phyloP scores from a whole-genome alignment of 2,329 filamentous ascomycete species.

The Aaosphaeria pasadenensis region DNA sequence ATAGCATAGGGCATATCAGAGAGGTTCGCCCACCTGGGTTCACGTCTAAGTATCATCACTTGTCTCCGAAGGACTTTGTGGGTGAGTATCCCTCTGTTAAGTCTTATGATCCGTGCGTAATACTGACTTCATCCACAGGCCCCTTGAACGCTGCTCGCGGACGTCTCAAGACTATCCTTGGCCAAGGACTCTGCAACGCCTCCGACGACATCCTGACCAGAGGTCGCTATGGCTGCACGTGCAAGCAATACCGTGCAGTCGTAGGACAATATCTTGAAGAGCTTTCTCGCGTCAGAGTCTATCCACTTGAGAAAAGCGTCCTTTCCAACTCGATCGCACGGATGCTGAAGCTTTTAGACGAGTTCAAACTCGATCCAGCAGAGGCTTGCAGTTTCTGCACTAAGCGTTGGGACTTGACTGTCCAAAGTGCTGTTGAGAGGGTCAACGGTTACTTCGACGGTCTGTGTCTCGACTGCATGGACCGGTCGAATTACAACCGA shows the following conservation, averaged over 20 bases:
- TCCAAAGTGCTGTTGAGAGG: not conserved
- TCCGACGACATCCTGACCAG: conserved; percentile 6
- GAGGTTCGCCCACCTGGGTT: conserved; percentile 19
- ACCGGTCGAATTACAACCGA: conserved; percentile 8
- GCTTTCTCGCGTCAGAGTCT: conserved; percentile 10
- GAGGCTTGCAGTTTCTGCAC: conserved; percentile 8
- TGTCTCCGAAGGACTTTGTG: conserved; percentile 13
- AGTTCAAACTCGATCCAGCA: conserved; percentile 6
- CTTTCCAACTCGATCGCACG: conserved; percentile 6
- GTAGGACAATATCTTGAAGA: conserved; percentile 12
- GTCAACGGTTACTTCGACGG: conserved; percentile 22
- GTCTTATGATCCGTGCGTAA: not conserved
- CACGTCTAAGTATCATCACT: conserved; percentile 10
- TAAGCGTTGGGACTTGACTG: conserved; percentile 1
- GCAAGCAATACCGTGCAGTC: conserved; percentile 8
- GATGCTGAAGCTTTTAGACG: conserved; percentile 9
- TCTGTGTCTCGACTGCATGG: conserved; percentile 32
- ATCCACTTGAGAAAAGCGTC: conserved; percentile 15
- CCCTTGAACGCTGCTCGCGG: conserved; percentile 18
- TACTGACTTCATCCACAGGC: conserved; percentile 5
- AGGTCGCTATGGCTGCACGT: conserved; percentile 2
- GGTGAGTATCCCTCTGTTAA: conserved; percentile 8
- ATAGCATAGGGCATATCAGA: conserved; percentile 20
- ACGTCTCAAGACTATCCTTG: conserved; percentile 11
- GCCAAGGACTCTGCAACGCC: conserved; percentile 11